Evolutionary conservation across 495 filamentous ascomycete genomes (phyloP).

Genomic region (Geoglossum glabrum): DNA sequence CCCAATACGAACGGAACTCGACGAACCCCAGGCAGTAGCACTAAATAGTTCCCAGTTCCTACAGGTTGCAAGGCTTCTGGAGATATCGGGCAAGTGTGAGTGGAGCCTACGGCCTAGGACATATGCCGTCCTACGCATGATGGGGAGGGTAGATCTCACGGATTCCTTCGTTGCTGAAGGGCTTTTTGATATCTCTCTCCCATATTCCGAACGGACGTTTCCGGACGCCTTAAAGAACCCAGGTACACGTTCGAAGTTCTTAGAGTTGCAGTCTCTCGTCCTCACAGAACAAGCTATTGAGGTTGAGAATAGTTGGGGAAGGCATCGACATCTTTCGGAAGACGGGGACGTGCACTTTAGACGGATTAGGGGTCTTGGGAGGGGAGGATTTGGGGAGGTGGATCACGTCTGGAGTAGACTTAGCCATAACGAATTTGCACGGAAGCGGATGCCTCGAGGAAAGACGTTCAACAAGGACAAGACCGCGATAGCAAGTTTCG

Average conservation of each 20-base stretch:
- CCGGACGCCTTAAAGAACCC: not conserved
- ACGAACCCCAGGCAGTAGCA: not conserved
- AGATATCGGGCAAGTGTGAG: not conserved
- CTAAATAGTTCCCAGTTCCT: not conserved
- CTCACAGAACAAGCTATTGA: not conserved
- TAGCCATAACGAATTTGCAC: constrained; percentile 5
- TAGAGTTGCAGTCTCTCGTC: not conserved
- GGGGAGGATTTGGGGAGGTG: constrained; percentile 1
- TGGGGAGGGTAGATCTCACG: constrained; percentile 7
- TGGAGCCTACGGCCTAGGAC: constrained; percentile 10
- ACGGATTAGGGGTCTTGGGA: not conserved
- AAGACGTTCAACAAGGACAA: not conserved
- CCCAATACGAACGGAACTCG: not conserved
- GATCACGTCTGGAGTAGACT: constrained; percentile 5
- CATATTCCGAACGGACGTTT: not conserved
- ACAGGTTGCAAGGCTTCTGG: not conserved
- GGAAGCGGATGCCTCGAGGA: constrained; percentile 6
- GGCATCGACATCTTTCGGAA: not conserved
- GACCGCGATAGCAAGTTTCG: not conserved
- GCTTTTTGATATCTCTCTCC: constrained; percentile 9
- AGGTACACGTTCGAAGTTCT: not conserved
- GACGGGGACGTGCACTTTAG: not conserved
- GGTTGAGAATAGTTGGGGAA: not conserved
- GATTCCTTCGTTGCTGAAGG: constrained; percentile 9
- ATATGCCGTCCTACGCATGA: constrained; percentile 8